Base-by-base conservation (phyloP, 108 stramenopile species). In the Skeletonema marinoi region DNA sequence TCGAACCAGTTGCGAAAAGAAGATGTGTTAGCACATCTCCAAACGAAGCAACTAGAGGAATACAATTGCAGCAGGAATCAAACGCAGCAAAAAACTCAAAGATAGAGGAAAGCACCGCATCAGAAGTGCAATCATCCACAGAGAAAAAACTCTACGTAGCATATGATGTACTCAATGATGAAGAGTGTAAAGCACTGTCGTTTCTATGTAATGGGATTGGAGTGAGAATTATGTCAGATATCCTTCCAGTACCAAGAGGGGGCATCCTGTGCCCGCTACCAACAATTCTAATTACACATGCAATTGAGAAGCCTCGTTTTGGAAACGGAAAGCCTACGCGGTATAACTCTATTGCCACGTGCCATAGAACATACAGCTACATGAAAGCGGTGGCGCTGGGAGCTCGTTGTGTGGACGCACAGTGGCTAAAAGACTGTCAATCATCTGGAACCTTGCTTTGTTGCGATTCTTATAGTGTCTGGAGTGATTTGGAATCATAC, bases 341-440 rank as follows among this genome's bases (percentile, higher is more conserved):
- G 19, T 31, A 51, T 35, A 25, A 41, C n/a, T 41, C 13, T 59
- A 35, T 63, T 21, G 60, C 62, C 0, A 66, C 36, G 30, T 59
- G 38, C 21, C 59, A 67, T 21, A 39, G 75, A 62, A 48, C 75
- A 32, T 77, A 69, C 35, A 38, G 19, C 25, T 77, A 77, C 48
- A 16, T 77, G 31, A 77, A 68, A 31, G 75, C 75, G 0, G 31
- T 68, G 17, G 75, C 68, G 0, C 25, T 77, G 54, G 75, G 75
- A 13, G 68, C 68, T 38, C 60, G 32, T 25, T 29, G 68, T 10
- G 65, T 77, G n/a, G 68, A 77, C 60, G 75, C 75, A 7, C 32
- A 60, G 51, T 77, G 75, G 75, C 17, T 77, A 32, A 32, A 63
- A 48, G 75, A 77, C 68, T 77, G 68, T 12, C 54, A 77, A 14